Evolutionary conservation across 2,329 filamentous ascomycete genomes (phyloP).

Genomic region (Thelonectria olida): DNA sequence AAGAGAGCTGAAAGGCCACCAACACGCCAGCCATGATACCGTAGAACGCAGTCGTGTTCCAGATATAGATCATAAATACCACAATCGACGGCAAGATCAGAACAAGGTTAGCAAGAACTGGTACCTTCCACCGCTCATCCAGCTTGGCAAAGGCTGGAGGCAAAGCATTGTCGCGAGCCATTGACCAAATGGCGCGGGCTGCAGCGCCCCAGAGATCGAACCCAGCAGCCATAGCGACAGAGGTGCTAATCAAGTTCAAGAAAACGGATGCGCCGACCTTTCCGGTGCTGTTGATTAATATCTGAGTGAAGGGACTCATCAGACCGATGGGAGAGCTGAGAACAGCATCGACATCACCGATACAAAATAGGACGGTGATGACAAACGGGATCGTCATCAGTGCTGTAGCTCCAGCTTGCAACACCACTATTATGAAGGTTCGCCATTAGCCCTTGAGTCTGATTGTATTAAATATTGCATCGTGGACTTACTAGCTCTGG

Average conservation of each 20-base stretch:
- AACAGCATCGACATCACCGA: not conserved
- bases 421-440: not conserved
- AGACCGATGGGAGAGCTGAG: slow-evolving; percentile 3
- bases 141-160: slow-evolving; percentile 12
- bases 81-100: slow-evolving; percentile 9
- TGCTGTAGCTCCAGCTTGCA: not conserved
- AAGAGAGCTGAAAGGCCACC: slow-evolving; percentile 18
- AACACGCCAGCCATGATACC: slow-evolving; percentile 21
- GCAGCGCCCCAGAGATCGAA: slow-evolving; percentile 22
- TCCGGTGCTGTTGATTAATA: slow-evolving; percentile 14
- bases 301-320: slow-evolving; percentile 18
- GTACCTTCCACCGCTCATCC: slow-evolving; percentile 9
- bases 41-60: slow-evolving; percentile 24
- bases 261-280: slow-evolving; percentile 10
- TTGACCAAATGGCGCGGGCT: slow-evolving; percentile 19
- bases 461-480: not conserved
- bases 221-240: slow-evolving; percentile 12
- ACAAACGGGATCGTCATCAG: slow-evolving; percentile 2
- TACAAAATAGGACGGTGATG: slow-evolving; percentile 9
- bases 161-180: slow-evolving; percentile 18
- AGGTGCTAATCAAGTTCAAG: slow-evolving; percentile 9
- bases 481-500: not conserved
- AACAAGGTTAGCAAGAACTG: slow-evolving; percentile 12
- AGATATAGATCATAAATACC: slow-evolving; percentile 22
- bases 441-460: not conserved